phyloP scores from a whole-genome alignment of 345 rosid genomes.

The Gynandropsis gynandra region DNA sequence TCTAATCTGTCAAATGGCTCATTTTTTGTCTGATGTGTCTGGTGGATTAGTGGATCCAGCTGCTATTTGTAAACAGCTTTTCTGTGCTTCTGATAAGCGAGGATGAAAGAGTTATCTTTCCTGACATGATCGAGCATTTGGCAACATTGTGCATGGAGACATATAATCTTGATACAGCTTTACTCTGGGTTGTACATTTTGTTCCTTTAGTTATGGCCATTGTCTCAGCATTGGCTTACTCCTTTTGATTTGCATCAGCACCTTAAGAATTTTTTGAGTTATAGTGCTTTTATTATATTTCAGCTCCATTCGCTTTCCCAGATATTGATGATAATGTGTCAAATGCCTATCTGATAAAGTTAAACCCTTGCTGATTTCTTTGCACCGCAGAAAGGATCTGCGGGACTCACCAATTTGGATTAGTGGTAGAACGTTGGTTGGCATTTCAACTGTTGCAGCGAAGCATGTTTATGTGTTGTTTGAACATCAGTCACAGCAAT shows the following conservation, averaged over 20 bases:
- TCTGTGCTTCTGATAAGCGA: too few species aligned
- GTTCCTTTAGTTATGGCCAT: conserved; percentile 1
- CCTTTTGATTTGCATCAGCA: conserved; percentile 1
- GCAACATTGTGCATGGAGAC: background rate
- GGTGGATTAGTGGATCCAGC: conserved; percentile 4
- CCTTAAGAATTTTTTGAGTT: background rate
- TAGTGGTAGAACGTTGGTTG: background rate
- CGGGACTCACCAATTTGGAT: background rate
- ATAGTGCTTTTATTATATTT: too few species aligned
- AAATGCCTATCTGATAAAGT: too few species aligned
- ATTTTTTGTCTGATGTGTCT: conserved; percentile 8
- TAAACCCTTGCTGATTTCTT: too few species aligned
- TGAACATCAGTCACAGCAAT: too few species aligned
- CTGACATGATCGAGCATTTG: background rate
- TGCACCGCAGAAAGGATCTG: background rate
- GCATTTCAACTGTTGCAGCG: too few species aligned
- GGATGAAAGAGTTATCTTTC: too few species aligned
- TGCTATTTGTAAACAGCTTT: too few species aligned
- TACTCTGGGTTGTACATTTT: background rate
- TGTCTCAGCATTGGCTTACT: conserved; percentile 8
- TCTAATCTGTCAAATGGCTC: too few species aligned
- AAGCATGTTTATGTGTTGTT: too few species aligned
- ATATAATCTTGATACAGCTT: background rate
- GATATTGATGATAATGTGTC: too few species aligned
- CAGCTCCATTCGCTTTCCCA: too few species aligned